Base-by-base conservation (phyloP, 2,329 filamentous ascomycete species). In the Aspergillus brunneoviolaceus region DNA sequence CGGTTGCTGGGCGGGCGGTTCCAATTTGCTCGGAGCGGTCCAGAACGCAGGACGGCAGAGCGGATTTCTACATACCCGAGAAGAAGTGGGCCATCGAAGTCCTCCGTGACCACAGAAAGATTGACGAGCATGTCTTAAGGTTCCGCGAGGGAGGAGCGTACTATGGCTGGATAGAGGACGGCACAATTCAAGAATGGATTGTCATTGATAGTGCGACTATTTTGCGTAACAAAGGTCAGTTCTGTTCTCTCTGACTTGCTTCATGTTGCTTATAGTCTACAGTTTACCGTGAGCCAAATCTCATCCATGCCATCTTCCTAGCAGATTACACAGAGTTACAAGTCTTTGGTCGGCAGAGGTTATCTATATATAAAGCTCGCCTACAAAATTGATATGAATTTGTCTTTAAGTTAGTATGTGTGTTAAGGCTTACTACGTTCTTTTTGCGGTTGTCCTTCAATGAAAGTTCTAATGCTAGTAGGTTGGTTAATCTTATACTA, bases 121-220 rank as follows among this genome's bases (percentile, higher is more conserved):
- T 60, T n/a, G 23, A 49, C 11, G 49, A 57, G 16, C 53, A 60
- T 33, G 47, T 60, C 16, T 21, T n/a, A 29, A 54, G 58, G 31
- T 60, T 57, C 49, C 51, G 50, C 23, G 21, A 42, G 53, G 45
- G 51, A 27, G 53, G 49, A 25, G 39, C 39, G 50, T 58, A 58
- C 25, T 49, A 54, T n/a, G 42, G 29, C 48, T 59, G 57, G 57
- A 12, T 25, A 50, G 19, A 25, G 48, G 50, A 59, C 5, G 51
- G 45, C 27, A 49, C 5, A 31, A 55, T 59, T 49, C 42, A 50
- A n/a, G 50, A 59, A 21, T 59, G 51, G 51, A 54, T 59, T 39
- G 54, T 59, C 39, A 27, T 59, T 21, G 50, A 59, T 50, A 55
- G 51, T 55, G 50, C 51, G 35, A 58, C 56, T 49, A 49, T 50